Evolutionary conservation across 495 filamentous ascomycete genomes (phyloP), one percentile per base, ranked within the genome.

Genomic region (Podospora comata): DNA sequence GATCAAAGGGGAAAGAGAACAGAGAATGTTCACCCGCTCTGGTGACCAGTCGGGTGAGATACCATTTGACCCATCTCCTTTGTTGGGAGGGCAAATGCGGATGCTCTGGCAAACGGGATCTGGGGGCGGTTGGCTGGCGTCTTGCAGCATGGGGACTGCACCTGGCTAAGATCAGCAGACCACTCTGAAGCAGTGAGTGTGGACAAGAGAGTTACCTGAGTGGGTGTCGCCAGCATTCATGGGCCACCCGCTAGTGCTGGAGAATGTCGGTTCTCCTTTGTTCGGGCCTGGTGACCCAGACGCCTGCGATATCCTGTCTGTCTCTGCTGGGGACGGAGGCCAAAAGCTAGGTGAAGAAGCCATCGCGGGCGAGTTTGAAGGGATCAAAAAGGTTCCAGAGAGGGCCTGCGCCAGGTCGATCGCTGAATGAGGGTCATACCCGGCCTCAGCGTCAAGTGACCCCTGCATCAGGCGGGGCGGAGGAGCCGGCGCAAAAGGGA

Each of bases 91-190:
- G 18, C 48, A 34, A 48, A 68, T 68, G 61, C 48, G 60, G 28
- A 68, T 64, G 20, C 66, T 19, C 5, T 63, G 26, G 61, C 66
- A 64, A 28, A 68, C 62, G 1, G 48, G 44, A 59, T 68, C 66
- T 5, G 54, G 9, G 27, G 26, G 9, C 18, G 28, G 20, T 44
- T 28, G 39, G 39, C 13, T 48, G 34, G 20, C 18, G 23, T 58
- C 55, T 19, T 58, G 55, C 55, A 26, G 5, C 23, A 26, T 20
- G 23, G n/a, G 58, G 2, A 23, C 18, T 39, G 59, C 13, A 16
- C 15, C 66, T 63, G 20, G 44, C 16, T 13, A 26, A 53, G n/a
- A 44, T n/a, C 30, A 30, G 60, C 60, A 30, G 4, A 60, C 1
- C 13, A 9, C 65, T 16, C 4, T 61, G 28, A 57, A 19, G 26